phyloP scores from a whole-genome alignment of 768 basidiomycete genomes.

The Gelatoporia subvermispora region DNA sequence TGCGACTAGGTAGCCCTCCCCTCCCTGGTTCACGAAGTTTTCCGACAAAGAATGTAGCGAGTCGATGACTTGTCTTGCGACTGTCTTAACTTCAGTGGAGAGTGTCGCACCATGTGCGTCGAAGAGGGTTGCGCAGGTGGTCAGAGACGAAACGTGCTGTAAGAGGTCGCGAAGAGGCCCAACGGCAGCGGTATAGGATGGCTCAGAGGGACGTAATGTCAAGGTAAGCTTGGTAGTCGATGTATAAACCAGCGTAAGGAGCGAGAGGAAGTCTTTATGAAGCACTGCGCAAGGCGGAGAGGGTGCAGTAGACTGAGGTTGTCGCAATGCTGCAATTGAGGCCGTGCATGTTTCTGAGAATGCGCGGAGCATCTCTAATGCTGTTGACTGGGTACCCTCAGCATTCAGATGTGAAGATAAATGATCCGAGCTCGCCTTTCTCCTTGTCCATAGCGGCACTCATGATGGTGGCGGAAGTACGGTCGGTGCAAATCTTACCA shows the following conservation, averaged over 20 bases:
- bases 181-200: conserved; percentile 19
- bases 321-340: conserved; percentile 12
- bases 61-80: conserved; percentile 13
- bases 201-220: conserved; percentile 19
- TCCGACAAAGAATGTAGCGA: conserved; percentile 10
- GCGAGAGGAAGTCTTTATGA: conserved; percentile 22
- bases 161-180: conserved; percentile 18
- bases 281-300: conserved; percentile 12
- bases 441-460: conserved; percentile 4
- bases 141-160: conserved; percentile 17
- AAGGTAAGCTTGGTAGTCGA: conserved; percentile 23
- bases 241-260: conserved; percentile 23
- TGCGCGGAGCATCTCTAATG: conserved; percentile 9
- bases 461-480: conserved; percentile 5
- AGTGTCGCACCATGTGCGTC: conserved; percentile 20
- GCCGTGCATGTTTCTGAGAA: conserved; percentile 17
- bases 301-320: conserved; percentile 4
- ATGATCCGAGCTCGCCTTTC: conserved; percentile 10
- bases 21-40: conserved; percentile 10
- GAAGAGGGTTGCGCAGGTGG: conserved; percentile 26
- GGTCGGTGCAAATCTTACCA: too few species aligned
- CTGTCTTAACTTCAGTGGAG: conserved; percentile 10
- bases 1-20: conserved; percentile 21
- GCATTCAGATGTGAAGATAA: background rate
- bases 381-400: conserved; percentile 13